Evolutionary conservation across 352 stramenopile species (phyloP), one percentile per base, ranked within the genome.

Genomic region (Phytopythium cucurbitacearum): DNA sequence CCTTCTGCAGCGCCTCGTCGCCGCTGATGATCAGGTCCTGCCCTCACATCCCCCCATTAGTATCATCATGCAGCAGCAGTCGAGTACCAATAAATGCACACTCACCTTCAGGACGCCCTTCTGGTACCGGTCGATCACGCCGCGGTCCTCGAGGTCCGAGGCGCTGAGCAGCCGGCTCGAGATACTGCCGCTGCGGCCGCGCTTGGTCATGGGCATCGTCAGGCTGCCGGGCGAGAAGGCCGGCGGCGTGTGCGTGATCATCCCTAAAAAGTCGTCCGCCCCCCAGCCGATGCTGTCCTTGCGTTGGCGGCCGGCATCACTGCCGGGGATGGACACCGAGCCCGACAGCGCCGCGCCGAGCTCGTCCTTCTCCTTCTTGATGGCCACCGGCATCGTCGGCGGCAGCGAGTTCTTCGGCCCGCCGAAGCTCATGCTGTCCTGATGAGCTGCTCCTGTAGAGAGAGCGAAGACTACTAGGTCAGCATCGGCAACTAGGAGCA

Each of bases 11-110:
- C 46, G 89, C 81, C 60, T 93, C 81, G 48, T 97, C 88, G 47
- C 88, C 88, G 45, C 85, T 95, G 51, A 97, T 97, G 63, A 97
- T 97, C 37, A 97, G 59, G 57, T 97, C 87, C 78, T 90, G 49
- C n/a, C 4, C 3, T 3, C 33, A 7, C 7, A 13, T 2, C 6
- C 28, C 8, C 37, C 56, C 37, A 57, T 15, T 53, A 42, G 42
- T 57, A 9, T 41, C 38, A 39, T 44, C 37, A 57, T 39, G 21
- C 38, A 53, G 11, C 28, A 21, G 42, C 39, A 13, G 34, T 0
- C n/a, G 16, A 38, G 48, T 36, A 40, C 11, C 35, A 51, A 52
- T 8, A 3, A 48, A 4, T 51, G 28, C 10, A 61, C 6, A 41
- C 45, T 28, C 48, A 90, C 80, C 76, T 97, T 97, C 3, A 97